Base-by-base conservation (phyloP, 1,284 basidiomycete species). In the Leccinum insigne region DNA sequence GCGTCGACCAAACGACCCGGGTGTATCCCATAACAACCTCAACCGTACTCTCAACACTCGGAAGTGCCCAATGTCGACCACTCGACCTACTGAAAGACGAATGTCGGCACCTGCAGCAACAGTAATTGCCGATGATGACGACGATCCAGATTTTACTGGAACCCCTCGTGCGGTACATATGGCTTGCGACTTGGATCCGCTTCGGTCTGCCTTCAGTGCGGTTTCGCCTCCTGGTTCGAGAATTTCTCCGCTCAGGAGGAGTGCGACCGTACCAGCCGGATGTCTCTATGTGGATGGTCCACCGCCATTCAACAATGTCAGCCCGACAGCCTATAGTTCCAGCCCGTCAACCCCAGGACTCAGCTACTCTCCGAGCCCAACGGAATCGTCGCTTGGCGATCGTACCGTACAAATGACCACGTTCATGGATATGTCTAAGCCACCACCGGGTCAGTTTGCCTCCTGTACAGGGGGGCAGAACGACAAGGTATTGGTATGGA, bases 301-400 rank as follows among this genome's bases (percentile, higher is more conserved):
- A 3, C 61, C 1, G 5, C 2, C 62, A 21, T 61, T 40, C 58
- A 52, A 65, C 54, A 52, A 71, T 59, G 35, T 63, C 62, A 70
- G 71, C 65, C 72, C 74, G 4, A 63, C 63, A 21, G 40, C 67
- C 14, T 72, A 67, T 56, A 70, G 67, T 59, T 66, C 71, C 35
- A 81, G 79, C 68, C 84, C 85, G 3, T 74, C 80, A 18, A 86
- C 85, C 0, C 23, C 86, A 1, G 77, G 79, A 21, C 82, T 88
- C 35, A 82, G 79, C 13, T 84, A 85, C 62, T 87, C 86, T 1
- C 86, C 86, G 0, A 82, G 83, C 0, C 81, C 85, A 2, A 86
- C 84, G 2, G 85, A 84, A 64, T 86, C 83, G 0, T 85, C 83
- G 3, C 71, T 78, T 57, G 84, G 83, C 38, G 85, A 86, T 68